Evolutionary conservation across 805 yeast species (phyloP).

Genomic region (Saccharomycopsis babjevae): DNA sequence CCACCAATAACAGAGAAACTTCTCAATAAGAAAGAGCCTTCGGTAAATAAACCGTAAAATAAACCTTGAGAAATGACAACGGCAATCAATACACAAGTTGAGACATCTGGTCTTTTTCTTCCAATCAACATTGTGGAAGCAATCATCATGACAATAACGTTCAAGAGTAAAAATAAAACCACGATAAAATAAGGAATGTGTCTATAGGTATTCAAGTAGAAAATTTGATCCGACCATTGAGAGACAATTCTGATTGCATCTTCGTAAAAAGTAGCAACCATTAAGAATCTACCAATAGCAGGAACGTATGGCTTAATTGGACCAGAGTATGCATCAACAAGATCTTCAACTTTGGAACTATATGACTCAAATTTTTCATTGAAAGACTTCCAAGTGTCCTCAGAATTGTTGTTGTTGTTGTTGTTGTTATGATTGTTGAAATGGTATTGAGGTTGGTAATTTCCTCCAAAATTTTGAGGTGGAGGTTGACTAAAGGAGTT

Average conservation of each 20-base stretch:
- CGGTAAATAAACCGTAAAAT: slow-evolving; percentile 78
- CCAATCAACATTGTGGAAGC: slow-evolving; percentile 66
- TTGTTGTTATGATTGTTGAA: slow-evolving; percentile 1
- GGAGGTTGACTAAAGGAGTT: slow-evolving; percentile 14
- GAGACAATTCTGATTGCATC: slow-evolving; percentile 74
- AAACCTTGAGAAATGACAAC: slow-evolving; percentile 79
- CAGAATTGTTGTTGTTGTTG: neutral
- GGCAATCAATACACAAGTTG: slow-evolving; percentile 56
- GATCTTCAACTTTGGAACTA: slow-evolving; percentile 44
- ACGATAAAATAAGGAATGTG: slow-evolving; percentile 71
- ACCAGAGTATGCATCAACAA: slow-evolving; percentile 39
- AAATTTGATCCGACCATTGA: slow-evolving; percentile 89
- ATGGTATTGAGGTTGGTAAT: slow-evolving; percentile 16
- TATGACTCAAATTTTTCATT: slow-evolving; percentile 36
- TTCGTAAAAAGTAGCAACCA: slow-evolving; percentile 89
- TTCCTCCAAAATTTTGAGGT: neutral
- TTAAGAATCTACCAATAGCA: slow-evolving; percentile 75
- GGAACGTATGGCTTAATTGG: slow-evolving; percentile 70
- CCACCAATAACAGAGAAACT: slow-evolving; percentile 91
- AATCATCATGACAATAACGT: slow-evolving; percentile 57
- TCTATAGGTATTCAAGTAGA: slow-evolving; percentile 70
- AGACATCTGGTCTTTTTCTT: slow-evolving; percentile 56
- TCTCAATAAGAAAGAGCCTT: slow-evolving; percentile 72
- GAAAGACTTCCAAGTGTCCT: slow-evolving; percentile 5
- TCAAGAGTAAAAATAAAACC: slow-evolving; percentile 52